Percentiles rank a stretch among this genome's conserved stretches.
phyloP scores from a whole-genome alignment of 306 rosid genomes.

The Lupinus albus region DNA sequence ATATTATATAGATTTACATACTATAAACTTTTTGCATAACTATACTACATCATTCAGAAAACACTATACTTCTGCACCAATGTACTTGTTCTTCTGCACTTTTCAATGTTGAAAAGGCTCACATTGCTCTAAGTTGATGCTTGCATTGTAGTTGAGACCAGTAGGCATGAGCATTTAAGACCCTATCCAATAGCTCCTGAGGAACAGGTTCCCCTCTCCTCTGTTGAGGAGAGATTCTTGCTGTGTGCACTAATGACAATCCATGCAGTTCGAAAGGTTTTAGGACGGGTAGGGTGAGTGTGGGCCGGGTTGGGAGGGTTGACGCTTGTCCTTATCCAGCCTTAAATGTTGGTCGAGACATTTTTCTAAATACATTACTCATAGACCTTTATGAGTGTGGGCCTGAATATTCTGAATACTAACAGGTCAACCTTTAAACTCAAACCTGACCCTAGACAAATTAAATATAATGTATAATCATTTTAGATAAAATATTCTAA shows the following conservation, averaged over 20 bases:
- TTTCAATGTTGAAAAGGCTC: conserved; percentile 36
- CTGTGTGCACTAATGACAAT: conserved; percentile 84
- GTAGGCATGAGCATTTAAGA: conserved; percentile 69
- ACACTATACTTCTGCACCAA: conserved; percentile 18
- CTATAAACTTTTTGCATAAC: conserved; percentile 40
- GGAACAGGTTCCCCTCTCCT: conserved; percentile 88
- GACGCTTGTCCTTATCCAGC: too few species aligned
- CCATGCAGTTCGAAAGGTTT: too few species aligned
- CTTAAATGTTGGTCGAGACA: too few species aligned
- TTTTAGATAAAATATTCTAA: too few species aligned
- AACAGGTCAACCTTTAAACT: too few species aligned
- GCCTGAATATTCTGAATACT: too few species aligned
- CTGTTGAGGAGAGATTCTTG: conserved; percentile 75
- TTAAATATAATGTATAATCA: too few species aligned
- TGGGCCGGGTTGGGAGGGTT: too few species aligned
- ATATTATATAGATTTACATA: conserved; percentile 40
- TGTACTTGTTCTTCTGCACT: conserved; percentile 35
- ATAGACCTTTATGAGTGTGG: too few species aligned
- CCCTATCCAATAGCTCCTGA: conserved; percentile 76
- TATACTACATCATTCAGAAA: conserved; percentile 19
- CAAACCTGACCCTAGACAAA: too few species aligned
- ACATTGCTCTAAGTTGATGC: conserved; percentile 50
- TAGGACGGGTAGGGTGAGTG: too few species aligned
- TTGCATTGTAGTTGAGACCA: conserved; percentile 73
- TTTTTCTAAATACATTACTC: too few species aligned